Evolutionary conservation across 2,329 filamentous ascomycete species (phyloP), one percentile per base, ranked within the genome.

Genomic region (Atkinsonella hypoxylon): DNA sequence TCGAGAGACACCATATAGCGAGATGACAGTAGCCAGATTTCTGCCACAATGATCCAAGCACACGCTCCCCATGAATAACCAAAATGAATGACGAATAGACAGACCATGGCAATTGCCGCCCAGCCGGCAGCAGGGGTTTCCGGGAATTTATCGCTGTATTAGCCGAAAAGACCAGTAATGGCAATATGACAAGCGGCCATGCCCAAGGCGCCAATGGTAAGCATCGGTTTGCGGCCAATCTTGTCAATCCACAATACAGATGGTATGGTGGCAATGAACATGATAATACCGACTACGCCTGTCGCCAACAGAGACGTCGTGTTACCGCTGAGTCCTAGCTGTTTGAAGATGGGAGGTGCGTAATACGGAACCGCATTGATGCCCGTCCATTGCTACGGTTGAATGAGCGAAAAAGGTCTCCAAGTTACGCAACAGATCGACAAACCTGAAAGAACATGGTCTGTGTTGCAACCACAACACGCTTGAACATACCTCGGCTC

Each of bases 61-160:
- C 80, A 83, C 2, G 84, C 85, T 0, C 84, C 83, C 85, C 85
- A 89, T 0, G 77, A 81, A 62, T 87, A 88, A 31, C 82, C 86
- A 59, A 89, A 89, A 64, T 85, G 78, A 31, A 87, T 70, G 30
- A 87, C 80, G 56, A 86, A 89, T 0, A 89, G 71, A 84, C 85
- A 89, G 9, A 86, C 79, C 77, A 86, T 83, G 17, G 62, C 68
- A 2, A 75, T 71, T 6, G 75, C 82, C 0, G 83, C 85, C 86
- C 86, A 89, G 1, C 85, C 85, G 0, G 83, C 82, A 0, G 75
- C 77, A 7, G 64, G 58, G 54, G 88, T 75, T 0, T 69, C 61
- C 0, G 65, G 61, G 72, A 83, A 89, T 3, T 72, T 65, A 55
- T 78, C 61, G n/a, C 79, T 67, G 60, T 82, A 80, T 54, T 72